Evolutionary conservation across 129 eudicot species (phyloP).

Genomic region (Solidago caesia): DNA sequence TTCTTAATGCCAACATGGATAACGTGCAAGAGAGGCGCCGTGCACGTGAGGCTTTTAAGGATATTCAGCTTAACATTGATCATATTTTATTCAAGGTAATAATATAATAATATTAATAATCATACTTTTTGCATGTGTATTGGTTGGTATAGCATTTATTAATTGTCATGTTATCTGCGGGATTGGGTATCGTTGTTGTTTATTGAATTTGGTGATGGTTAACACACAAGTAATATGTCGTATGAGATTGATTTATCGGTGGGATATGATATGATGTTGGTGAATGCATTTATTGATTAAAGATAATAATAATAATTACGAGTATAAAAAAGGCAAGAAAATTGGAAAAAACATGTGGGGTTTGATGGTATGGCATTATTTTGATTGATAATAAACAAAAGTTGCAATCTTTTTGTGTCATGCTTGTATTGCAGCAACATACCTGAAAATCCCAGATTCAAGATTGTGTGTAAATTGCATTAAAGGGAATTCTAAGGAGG

Average conservation of each 20-base stretch:
- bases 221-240: constrained; percentile 17
- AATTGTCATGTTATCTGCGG: neutral
- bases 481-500: neutral
- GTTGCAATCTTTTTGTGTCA: neutral
- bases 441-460: neutral
- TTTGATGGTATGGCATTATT: neutral
- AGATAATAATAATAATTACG: neutral
- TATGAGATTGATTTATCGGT: constrained; percentile 18
- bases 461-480: constrained; percentile 14
- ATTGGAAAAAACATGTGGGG: neutral
- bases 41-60: constrained; percentile 95
- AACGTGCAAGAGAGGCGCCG: constrained; percentile 70
- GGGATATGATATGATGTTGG: constrained; percentile 21
- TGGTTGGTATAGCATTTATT: constrained; percentile 1
- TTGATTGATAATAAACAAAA: neutral
- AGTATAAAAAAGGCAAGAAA: neutral
- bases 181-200: too few species aligned
- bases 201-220: neutral
- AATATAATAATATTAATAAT: too few species aligned
- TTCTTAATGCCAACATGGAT: constrained; percentile 76
- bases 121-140: neutral
- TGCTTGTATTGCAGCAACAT: constrained; percentile 18
- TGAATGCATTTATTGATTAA: constrained; percentile 28
- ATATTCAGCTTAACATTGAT: constrained; percentile 82
- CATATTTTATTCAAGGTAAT: constrained; percentile 85